These are phyloP conservation scores for Mortierella sp. DNA, from an alignment of 371 early-diverging fungal genomes.

Conservation along the genomic window DNA sequence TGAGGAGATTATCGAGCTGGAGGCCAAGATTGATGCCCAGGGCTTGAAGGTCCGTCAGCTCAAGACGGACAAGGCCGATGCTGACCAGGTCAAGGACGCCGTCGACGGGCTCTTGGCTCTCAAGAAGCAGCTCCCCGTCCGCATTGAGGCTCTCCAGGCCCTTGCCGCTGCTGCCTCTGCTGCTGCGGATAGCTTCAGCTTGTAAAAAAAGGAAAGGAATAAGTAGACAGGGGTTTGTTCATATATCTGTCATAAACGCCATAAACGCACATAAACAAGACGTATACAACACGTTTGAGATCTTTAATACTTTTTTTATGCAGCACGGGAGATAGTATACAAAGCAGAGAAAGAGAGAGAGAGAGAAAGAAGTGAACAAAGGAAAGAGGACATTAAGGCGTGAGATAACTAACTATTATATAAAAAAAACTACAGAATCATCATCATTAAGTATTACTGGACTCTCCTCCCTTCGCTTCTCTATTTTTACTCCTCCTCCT, in stretches of 20 bases:
- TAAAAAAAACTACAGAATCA: not conserved
- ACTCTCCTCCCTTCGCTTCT: too few relatives aligned
- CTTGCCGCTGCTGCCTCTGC: conserved; percentile 40
- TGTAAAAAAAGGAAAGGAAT: conserved; percentile 11
- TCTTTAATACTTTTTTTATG: too few relatives aligned
- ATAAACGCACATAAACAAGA: too few relatives aligned
- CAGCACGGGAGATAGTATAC: not conserved
- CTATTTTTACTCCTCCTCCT: conserved; percentile 51
- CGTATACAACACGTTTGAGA: too few relatives aligned
- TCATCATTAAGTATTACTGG: too few relatives aligned
- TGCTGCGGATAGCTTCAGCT: conserved; percentile 33
- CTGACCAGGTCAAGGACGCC: conserved; percentile 51
- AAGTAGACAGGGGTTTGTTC: too few relatives aligned
- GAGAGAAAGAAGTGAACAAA: not conserved
- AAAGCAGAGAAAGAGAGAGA: not conserved
- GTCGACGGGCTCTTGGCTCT: conserved; percentile 57
- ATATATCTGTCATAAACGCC: too few relatives aligned
- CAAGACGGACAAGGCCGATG: conserved; percentile 67
- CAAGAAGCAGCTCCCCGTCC: conserved; percentile 58
- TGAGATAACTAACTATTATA: too few relatives aligned
- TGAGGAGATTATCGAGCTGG: conserved; percentile 59
- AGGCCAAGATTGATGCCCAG: conserved; percentile 60
- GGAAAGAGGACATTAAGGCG: too few relatives aligned
- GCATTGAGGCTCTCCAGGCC: conserved; percentile 38
- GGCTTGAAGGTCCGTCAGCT: conserved; percentile 63